Conservation (phyloP, 768 basidiomycete genomes). For the Mycena sanguinolenta region DNA sequence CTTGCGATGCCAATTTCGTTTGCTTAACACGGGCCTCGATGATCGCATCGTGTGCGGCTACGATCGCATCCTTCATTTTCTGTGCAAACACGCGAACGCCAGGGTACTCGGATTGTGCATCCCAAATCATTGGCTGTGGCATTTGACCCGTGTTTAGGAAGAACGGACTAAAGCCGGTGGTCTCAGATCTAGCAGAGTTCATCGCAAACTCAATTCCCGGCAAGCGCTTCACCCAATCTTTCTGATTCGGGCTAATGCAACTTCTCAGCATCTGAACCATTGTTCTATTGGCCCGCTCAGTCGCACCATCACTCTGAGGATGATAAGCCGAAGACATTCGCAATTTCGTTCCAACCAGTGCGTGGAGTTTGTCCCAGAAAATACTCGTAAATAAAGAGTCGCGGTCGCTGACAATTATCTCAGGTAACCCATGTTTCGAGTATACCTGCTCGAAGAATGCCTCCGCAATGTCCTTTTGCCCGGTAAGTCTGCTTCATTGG, state of each 20-base stretch:
- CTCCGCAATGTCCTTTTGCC: conserved; percentile 31
- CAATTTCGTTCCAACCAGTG: conserved; percentile 38
- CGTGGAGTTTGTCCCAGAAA: conserved; percentile 42
- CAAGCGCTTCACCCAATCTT: neutral
- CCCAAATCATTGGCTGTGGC: conserved; percentile 39
- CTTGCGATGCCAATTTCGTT: conserved; percentile 33
- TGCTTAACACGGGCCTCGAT: conserved; percentile 47
- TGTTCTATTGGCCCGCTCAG: conserved; percentile 35
- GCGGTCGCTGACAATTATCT: conserved; percentile 44
- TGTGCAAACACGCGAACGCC: conserved; percentile 40
- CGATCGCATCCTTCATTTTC: conserved; percentile 35
- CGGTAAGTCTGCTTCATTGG: conserved; percentile 25
- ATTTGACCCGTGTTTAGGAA: conserved; percentile 21
- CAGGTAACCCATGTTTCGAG: conserved; percentile 44
- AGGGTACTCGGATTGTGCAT: conserved; percentile 27
- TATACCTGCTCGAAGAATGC: conserved; percentile 39
- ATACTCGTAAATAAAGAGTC: conserved; percentile 29
- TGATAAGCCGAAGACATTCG: conserved; percentile 47
- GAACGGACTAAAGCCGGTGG: conserved; percentile 41
- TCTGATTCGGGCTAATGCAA: neutral
- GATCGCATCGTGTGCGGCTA: conserved; percentile 46
- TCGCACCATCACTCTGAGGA: conserved; percentile 48
- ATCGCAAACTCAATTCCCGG: conserved; percentile 1
- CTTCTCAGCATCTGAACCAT: neutral
- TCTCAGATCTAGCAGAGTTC: conserved; percentile 25